A percentile compares a stretch with the other conserved stretches of the same genome.
Conservation (phyloP, 768 basidiomycete species). For the Tylopilus vinaceipallidus region DNA sequence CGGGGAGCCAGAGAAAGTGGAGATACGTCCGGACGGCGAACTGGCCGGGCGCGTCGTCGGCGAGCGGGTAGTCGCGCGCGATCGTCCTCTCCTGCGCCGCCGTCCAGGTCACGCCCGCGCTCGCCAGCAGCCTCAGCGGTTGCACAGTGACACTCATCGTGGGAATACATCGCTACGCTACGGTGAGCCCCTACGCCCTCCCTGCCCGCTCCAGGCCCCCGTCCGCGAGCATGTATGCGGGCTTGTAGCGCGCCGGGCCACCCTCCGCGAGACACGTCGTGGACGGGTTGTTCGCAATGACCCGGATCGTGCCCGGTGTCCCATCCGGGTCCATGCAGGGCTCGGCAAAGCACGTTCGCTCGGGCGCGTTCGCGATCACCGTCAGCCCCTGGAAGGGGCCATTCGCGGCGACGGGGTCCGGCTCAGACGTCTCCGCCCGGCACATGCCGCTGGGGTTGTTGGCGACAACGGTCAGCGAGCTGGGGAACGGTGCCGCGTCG, state of each 20-base stretch:
- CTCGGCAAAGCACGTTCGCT: conserved; percentile 17
- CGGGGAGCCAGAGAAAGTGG: conserved; percentile 77
- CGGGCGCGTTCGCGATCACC: conserved; percentile 20
- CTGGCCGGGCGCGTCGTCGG: conserved; percentile 51
- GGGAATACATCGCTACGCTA: too few relatives aligned
- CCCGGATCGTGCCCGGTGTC: conserved; percentile 9
- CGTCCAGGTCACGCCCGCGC: conserved; percentile 47
- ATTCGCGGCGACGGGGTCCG: not conserved
- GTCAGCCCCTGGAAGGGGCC: conserved; percentile 7
- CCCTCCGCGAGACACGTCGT: conserved; percentile 18
- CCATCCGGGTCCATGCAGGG: not conserved
- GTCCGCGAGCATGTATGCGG: conserved; percentile 80
- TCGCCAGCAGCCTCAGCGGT: conserved; percentile 21
- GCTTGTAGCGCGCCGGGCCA: conserved; percentile 50
- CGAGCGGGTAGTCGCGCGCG: conserved; percentile 55
- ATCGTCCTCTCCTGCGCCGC: conserved; percentile 57
- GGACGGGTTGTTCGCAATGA: conserved; percentile 24
- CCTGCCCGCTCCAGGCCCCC: conserved; percentile 65
- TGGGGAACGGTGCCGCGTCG: conserved; percentile 10
- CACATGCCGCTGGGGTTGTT: conserved; percentile 18
- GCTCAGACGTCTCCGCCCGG: conserved; percentile 9
- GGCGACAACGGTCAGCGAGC: conserved; percentile 22
- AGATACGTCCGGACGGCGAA: conserved; percentile 65
- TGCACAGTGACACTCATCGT: conserved; percentile 18
- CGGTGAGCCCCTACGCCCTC: conserved; percentile 9